Evolutionary conservation across 306 rosid genomes (phyloP).

Genomic region (Cotoneaster glaucophyllus): DNA sequence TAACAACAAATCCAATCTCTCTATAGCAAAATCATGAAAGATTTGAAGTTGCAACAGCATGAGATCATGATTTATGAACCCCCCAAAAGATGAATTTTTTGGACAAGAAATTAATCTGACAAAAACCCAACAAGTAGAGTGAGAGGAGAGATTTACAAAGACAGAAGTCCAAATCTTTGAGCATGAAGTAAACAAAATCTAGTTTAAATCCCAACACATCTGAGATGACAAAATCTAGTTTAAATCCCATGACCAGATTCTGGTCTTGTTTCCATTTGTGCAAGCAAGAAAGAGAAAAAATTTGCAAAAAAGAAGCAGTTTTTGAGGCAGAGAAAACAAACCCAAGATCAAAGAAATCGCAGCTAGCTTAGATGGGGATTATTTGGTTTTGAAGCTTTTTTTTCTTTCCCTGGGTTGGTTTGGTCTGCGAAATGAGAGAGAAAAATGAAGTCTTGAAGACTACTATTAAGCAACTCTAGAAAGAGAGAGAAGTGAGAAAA

Average conservation of each 20-base stretch:
- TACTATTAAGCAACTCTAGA: background rate
- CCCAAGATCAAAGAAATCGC: conserved; percentile 14
- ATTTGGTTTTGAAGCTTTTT: background rate
- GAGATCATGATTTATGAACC: background rate
- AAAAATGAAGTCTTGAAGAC: conserved; percentile 16
- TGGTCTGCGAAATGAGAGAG: background rate
- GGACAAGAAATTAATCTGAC: background rate
- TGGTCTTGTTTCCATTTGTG: background rate
- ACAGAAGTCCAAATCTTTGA: conserved; percentile 3
- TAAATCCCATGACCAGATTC: conserved; percentile 18
- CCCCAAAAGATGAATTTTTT: background rate
- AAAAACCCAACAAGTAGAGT: background rate
- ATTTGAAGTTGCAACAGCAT: background rate
- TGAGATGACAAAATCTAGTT: background rate
- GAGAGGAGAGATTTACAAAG: background rate
- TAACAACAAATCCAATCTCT: background rate
- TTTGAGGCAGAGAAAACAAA: background rate
- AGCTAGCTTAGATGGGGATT: conserved; percentile 5
- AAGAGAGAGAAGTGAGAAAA: conserved; percentile 17
- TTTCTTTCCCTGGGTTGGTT: background rate
- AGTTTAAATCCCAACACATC: background rate
- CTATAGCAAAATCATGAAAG: background rate
- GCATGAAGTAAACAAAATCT: background rate
- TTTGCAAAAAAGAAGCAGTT: background rate
- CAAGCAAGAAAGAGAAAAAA: background rate